Base-by-base conservation (phyloP, 1,139 yeast genomes). In the Taphrina pruni region DNA sequence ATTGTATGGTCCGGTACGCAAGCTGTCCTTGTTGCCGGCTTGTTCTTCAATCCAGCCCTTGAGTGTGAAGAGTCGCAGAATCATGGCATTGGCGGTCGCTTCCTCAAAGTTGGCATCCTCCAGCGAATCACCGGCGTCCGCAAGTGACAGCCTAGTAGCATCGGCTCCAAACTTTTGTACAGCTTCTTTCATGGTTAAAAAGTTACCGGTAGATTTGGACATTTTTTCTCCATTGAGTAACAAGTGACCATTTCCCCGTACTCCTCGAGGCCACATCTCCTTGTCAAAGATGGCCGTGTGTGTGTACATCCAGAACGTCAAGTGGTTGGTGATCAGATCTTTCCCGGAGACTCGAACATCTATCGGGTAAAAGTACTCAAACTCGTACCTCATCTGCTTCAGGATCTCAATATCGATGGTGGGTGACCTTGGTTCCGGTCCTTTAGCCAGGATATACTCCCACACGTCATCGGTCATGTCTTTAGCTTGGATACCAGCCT, bases 61-160 rank as follows among this genome's bases (percentile, higher is more conserved):
- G 78, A 94, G 84, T 69, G 92, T 94, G 78, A 87, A 89, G 77
- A 95, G 85, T 82, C 99, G 90, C 79, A 94, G 85, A 78, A 95
- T 93, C 55, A 98, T 97, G 61, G 99, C 97, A 77, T 95, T 95
- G 69, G 99, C 99, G 76, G 89, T 93, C 72, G 92, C 83, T 81
- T 95, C 99, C 77, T 94, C 99, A 77, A 95, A 90, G 82, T 95
- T 95, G 71, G 99, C 99, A 80, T 95, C 99, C 81, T 94, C 99
- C 73, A 92, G 87, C 62, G 95, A 83, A 78, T 95, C 99, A 83
- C 99, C 99, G 70, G 97, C 97, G 82, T 95, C 98, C 51, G 99
- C 99, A 75, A 95, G 83, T 9, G 99, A 97, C 79, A 95, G 90
- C 84, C 99, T 89, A 26, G 97, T 84, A 56, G 98, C 98, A 80